Evolutionary conservation across 257 asterid species (phyloP).

Genomic region (Haberlea rhodopensis): DNA sequence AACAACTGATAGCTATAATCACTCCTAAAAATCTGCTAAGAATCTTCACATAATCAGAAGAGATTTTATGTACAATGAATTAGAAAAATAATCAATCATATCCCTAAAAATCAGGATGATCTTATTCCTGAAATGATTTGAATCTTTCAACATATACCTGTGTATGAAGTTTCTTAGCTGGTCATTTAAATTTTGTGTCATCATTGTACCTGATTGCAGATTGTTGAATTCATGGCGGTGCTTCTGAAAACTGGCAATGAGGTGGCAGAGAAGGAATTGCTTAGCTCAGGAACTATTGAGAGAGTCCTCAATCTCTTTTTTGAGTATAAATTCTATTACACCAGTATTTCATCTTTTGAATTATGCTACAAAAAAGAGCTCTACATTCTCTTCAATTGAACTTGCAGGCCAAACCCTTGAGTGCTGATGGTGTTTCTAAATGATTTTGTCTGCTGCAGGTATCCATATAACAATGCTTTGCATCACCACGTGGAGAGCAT

Average conservation of each 20-base stretch:
- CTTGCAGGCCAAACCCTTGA: constrained; percentile 6
- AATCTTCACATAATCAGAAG: too few species aligned
- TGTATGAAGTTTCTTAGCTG: neutral
- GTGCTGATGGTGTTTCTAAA: constrained; percentile 6
- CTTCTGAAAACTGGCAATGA: constrained; percentile 81
- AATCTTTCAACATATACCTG: neutral
- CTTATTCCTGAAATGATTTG: too few species aligned
- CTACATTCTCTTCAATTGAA: constrained; percentile 1
- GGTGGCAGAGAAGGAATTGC: constrained; percentile 76
- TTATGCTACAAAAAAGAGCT: constrained; percentile 7
- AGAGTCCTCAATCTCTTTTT: constrained; percentile 85
- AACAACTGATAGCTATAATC: too few species aligned
- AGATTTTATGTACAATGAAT: too few species aligned
- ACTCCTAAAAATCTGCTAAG: too few species aligned
- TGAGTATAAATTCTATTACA: constrained; percentile 53
- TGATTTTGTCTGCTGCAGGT: constrained; percentile 46
- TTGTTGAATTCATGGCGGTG: constrained; percentile 81
- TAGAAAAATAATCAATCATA: too few species aligned
- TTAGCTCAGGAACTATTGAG: constrained; percentile 72
- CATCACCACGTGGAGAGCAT: constrained; percentile 97
- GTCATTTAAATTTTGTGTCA: neutral
- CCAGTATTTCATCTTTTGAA: neutral
- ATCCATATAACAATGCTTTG: constrained; percentile 87
- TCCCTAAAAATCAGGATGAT: too few species aligned
- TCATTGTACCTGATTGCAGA: constrained; percentile 41